Conservation (phyloP, 768 basidiomycete species). For the Phylloporus rhodoxanthus region DNA sequence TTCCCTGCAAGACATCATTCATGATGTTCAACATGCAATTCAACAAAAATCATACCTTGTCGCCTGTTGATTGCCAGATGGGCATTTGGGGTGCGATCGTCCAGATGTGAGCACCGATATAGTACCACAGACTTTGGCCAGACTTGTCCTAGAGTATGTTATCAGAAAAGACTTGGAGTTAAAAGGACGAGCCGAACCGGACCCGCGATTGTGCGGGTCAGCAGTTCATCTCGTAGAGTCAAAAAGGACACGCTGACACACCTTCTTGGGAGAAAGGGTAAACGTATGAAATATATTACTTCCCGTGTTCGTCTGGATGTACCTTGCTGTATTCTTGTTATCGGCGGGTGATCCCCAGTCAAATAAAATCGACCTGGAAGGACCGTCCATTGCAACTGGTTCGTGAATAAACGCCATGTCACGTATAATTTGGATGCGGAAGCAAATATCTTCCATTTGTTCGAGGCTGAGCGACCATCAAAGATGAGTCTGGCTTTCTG, state of each 20-base stretch:
- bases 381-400: conserved; percentile 49
- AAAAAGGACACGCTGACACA: conserved; percentile 12
- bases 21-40: neutral
- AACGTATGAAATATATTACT: conserved; percentile 45
- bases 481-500: neutral
- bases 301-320: conserved; percentile 26
- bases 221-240: too few species aligned
- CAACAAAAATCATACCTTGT: conserved; percentile 26
- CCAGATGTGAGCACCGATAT: conserved; percentile 49
- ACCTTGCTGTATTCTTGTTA: conserved; percentile 31
- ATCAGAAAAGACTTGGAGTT: conserved; percentile 4
- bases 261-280: conserved; percentile 42
- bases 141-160: conserved; percentile 27
- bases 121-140: conserved; percentile 36
- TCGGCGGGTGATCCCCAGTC: conserved; percentile 43
- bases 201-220: too few species aligned
- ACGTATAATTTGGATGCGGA: conserved; percentile 37
- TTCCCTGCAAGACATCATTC: conserved; percentile 18
- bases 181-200: neutral
- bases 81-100: conserved; percentile 22
- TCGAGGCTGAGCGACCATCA: conserved; percentile 26
- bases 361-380: conserved; percentile 39
- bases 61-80: conserved; percentile 38
- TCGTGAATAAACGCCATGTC: conserved; percentile 48
- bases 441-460: conserved; percentile 35